A percentile compares a stretch with the other conserved stretches of the same genome.
These are phyloP conservation scores for Aspergillus sclerotiicarbonarius DNA, from an alignment of 495 filamentous ascomycete genomes.

Conservation along the genomic window DNA sequence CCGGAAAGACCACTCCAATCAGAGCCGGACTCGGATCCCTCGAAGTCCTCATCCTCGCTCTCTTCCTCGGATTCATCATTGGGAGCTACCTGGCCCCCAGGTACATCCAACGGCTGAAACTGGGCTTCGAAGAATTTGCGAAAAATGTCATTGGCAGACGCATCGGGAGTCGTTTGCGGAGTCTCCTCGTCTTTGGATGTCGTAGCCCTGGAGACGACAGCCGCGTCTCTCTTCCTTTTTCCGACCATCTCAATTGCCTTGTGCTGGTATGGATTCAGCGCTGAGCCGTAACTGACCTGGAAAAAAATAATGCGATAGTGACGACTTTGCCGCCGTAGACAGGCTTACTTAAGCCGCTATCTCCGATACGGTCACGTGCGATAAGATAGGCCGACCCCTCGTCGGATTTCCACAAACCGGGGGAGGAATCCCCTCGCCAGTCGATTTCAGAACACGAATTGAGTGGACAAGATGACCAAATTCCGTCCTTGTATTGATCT, in stretches of 20 bases:
- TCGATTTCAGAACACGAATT: constrained; percentile 3
- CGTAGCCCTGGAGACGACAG: constrained; percentile 31
- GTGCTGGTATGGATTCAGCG: neutral
- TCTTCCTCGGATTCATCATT: constrained; percentile 21
- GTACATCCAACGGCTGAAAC: constrained; percentile 67
- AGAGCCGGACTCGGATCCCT: constrained; percentile 28
- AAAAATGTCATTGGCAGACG: constrained; percentile 55
- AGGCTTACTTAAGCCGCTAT: constrained; percentile 1
- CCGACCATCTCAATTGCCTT: constrained; percentile 26
- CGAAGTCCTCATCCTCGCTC: constrained; percentile 26
- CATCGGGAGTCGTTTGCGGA: constrained; percentile 17
- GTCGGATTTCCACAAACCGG: constrained; percentile 18
- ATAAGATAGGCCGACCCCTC: constrained; percentile 41
- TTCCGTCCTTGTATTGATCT: constrained; percentile 97
- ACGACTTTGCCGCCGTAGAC: neutral
- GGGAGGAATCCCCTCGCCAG: constrained; percentile 7
- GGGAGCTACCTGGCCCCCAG: constrained; percentile 12
- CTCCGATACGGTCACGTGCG: constrained; percentile 35
- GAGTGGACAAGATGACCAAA: constrained; percentile 67
- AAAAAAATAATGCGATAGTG: neutral
- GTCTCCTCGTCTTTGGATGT: constrained; percentile 17
- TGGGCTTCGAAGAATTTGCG: constrained; percentile 82
- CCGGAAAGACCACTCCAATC: constrained; percentile 70
- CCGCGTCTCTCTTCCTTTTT: constrained; percentile 41
- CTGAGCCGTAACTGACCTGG: neutral